Percentiles rank a stretch among this genome's conserved stretches.
These are phyloP conservation scores for Triticum urartu DNA, from an alignment of 176 grass and related monocot species.

Conservation along the genomic window DNA sequence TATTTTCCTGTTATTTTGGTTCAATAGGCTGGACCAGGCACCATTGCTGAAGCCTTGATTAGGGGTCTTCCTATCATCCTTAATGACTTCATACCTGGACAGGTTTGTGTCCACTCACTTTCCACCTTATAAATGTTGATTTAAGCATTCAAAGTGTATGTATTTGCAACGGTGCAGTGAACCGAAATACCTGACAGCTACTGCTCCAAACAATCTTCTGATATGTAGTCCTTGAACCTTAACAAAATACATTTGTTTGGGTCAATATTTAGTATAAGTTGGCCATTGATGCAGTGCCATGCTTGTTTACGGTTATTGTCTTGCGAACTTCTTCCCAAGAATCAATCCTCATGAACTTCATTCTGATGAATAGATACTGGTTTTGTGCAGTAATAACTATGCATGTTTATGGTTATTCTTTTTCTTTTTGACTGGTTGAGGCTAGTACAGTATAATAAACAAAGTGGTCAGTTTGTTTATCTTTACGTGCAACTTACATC, in stretches of 20 bases:
- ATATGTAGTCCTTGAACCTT: not conserved
- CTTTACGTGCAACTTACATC: not conserved
- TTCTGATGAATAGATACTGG: not conserved
- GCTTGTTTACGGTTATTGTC: slow-evolving; percentile 14
- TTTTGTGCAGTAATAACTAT: not conserved
- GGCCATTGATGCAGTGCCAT: not conserved
- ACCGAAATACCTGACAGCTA: not conserved
- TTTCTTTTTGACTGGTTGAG: not conserved
- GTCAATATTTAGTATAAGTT: too few species aligned
- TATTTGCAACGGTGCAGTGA: not conserved
- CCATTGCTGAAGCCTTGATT: slow-evolving; percentile 98
- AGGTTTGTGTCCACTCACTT: slow-evolving; percentile 51
- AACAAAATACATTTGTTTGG: too few species aligned
- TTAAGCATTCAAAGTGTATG: not conserved
- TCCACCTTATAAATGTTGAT: not conserved
- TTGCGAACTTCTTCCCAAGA: not conserved
- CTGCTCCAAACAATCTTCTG: not conserved
- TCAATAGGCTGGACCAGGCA: slow-evolving; percentile 90
- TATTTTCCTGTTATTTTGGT: slow-evolving; percentile 16
- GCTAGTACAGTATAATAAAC: not conserved
- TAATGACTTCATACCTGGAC: slow-evolving; percentile 99
- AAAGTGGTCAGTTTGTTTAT: not conserved
- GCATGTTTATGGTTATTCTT: not conserved
- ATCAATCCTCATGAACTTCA: not conserved
- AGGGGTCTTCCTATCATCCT: slow-evolving; percentile 98